Base-by-base conservation (phyloP, 495 filamentous ascomycete species). In the Viridothelium virens region DNA sequence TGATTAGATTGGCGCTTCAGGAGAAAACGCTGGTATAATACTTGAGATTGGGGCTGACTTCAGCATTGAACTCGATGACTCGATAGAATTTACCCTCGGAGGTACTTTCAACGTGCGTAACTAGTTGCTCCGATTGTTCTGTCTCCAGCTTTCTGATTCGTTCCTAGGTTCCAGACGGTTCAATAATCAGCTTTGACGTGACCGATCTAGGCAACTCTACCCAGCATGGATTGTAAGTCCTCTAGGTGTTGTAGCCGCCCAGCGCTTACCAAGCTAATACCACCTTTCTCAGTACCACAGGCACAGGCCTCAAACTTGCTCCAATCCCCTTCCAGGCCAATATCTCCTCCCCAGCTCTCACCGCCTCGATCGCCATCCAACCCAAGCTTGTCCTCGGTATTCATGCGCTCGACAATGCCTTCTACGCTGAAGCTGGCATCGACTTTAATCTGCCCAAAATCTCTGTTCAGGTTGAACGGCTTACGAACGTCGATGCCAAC, bases 221-320 rank as follows among this genome's bases (percentile, higher is more conserved):
- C 2, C 53, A 59, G 53, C 18, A 59, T 59, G 53, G 53, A 4
- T 59, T 59, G 53, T 59, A 59, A 59, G 53, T 59, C 36, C 18
- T 18, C 18, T 5, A 10, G 14, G 7, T 34, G 5, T 10, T 59
- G 18, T 6, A 11, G 53, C 10, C 11, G 36, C 7, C 2, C 18
- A 11, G 33, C 36, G 25, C 14, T 33, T 5, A 3, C 53, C 6
- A 33, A 59, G 31, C 53, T 59, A 6, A 59, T 36, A 18, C 10
- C 5, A 7, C 10, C 18, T 2, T 53, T 18, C 48, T 14, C 48
- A 59, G 53, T 31, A 59, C 53, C 5, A 18, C 53, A 4, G 33
- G 25, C 31, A 59, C 53, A 3, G 53, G 53, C 25, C 31, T 59
- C 25, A 18, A 59, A 36, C 53, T 59, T 31, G 5, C 53, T 18